These are phyloP conservation scores for Viola odorata DNA, from an alignment of 345 rosid species.

Conservation along the genomic window DNA sequence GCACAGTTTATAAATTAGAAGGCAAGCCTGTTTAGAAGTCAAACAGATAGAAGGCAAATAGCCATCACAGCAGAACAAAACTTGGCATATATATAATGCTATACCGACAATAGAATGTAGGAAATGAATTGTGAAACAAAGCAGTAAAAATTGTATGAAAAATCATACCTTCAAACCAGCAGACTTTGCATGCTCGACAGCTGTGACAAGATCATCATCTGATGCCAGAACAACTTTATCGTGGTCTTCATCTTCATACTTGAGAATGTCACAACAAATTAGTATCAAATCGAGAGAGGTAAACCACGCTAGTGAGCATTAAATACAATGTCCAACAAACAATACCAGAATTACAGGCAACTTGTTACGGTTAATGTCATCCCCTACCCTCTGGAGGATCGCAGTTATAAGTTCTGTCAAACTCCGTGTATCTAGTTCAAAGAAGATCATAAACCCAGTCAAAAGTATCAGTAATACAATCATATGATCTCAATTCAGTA, in stretches of 20 bases:
- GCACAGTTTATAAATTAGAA: conserved; percentile 20
- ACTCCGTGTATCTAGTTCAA: conserved; percentile 54
- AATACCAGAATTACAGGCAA: conserved; percentile 84
- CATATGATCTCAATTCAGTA: neutral
- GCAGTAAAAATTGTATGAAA: neutral
- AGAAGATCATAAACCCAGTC: conserved; percentile 13
- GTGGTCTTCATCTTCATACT: conserved; percentile 97
- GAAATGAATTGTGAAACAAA: neutral
- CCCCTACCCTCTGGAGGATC: conserved; percentile 83
- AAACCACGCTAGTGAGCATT: neutral
- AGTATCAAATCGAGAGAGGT: conserved; percentile 5
- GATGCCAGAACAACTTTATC: conserved; percentile 90
- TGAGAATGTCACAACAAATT: conserved; percentile 13
- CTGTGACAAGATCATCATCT: conserved; percentile 74
- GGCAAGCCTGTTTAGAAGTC: neutral
- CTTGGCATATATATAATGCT: no score
- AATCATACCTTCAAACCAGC: conserved; percentile 80
- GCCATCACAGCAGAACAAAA: neutral
- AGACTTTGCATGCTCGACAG: conserved; percentile 88
- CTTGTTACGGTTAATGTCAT: conserved; percentile 69
- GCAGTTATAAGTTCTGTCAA: conserved; percentile 75
- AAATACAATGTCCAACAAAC: conserved; percentile 3
- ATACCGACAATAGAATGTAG: neutral
- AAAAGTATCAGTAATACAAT: conserved; percentile 1
- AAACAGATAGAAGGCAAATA: neutral